Conservation (phyloP, 257 asterid genomes). For the Parsonsia alboflavescens region DNA sequence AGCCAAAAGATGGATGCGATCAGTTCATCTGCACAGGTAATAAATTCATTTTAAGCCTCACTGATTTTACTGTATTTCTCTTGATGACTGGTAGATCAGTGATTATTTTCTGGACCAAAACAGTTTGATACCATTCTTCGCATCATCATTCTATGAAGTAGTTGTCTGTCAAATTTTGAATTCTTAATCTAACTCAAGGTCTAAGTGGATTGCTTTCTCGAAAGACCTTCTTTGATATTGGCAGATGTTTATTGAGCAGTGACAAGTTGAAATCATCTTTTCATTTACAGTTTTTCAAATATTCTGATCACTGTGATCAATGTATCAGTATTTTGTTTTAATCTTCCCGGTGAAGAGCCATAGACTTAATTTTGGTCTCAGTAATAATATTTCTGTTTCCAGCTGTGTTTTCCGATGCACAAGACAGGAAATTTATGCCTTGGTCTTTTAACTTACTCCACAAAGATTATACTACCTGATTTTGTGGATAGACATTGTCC, state of each 20-base stretch:
- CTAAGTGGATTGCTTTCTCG: neutral
- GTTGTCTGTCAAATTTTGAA: neutral
- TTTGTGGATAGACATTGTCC: neutral
- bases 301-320: neutral
- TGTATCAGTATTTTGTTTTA: neutral
- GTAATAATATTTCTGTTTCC: neutral
- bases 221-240: neutral
- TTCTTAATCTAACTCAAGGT: neutral
- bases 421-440: neutral
- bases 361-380: neutral
- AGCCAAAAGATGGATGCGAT: slow-evolving; percentile 6
- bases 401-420: neutral
- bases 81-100: neutral
- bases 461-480: neutral
- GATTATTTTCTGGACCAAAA: neutral
- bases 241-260: neutral
- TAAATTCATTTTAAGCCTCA: neutral
- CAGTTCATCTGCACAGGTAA: slow-evolving; percentile 15
- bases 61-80: neutral
- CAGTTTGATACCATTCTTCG: neutral
- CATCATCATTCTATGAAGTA: neutral
- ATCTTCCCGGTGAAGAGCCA: neutral
- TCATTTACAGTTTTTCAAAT: neutral
- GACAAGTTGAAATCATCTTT: neutral
- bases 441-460: neutral